Base-by-base conservation (phyloP, 495 filamentous ascomycete species). In the Rostrohypoxylon terebratum region DNA sequence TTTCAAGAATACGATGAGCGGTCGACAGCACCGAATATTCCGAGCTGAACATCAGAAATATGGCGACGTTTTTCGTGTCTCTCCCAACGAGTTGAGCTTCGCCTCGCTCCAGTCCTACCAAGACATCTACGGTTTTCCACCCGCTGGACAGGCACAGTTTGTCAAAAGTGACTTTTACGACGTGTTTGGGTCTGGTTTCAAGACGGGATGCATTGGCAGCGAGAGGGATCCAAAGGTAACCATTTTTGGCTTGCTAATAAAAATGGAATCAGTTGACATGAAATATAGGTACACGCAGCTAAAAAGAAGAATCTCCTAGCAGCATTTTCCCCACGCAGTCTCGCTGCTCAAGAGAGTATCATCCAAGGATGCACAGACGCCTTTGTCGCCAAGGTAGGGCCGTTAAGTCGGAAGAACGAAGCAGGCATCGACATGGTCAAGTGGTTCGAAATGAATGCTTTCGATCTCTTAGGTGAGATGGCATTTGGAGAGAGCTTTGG, bases 11-110 rank as follows among this genome's bases (percentile, higher is more conserved):
- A 62, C 72, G 9, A 65, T 69, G 61, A 50, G 34, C 20, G 69
- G 69, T 31, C 48, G 58, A 28, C 59, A 59, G 9, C 68, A 75
- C 59, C 20, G 55, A 23, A 51, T 44, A 25, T 66, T 77, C 44
- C 34, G 48, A 33, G 23, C 51, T 38, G 23, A 61, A 4, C 64
- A 75, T 28, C 33, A 36, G 11, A 60, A 47, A 57, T 75, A 73
- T 57, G 68, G 85, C 5, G 62, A 79, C 11, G 76, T 85, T 4
- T 81, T 87, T 11, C 77, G 84, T 0, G 80, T 83, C 25, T 79
- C 77, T 2, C 85, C 85, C 0, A 78, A 84, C 40, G 82, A 85
- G 59, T 72, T 87, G 8, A 77, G 79, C 16, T 85, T 82, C 69
- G 75, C 72, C 1, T 70, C 76, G 4, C 70, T 79, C 0, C 67